These are phyloP conservation scores for Emericellopsis cladophorae DNA, from an alignment of 2,329 filamentous ascomycete species.

Conservation along the genomic window DNA sequence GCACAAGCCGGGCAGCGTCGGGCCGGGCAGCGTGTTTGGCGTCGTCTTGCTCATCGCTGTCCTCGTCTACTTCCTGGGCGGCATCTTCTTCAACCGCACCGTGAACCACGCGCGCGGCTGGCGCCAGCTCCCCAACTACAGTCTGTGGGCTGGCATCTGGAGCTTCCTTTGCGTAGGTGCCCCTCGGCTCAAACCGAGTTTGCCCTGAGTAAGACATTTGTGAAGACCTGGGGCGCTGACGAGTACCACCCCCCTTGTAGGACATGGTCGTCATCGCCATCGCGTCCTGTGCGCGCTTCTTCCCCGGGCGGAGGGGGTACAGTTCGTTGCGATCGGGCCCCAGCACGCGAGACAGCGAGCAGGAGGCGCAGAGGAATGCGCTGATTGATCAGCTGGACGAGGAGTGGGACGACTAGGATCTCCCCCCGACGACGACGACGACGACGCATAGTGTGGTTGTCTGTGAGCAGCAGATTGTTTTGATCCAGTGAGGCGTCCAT, in stretches of 20 bases:
- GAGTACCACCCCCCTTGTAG: slow-evolving; percentile 21
- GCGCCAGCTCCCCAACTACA: slow-evolving; percentile 91
- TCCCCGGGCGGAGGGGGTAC: slow-evolving; percentile 57
- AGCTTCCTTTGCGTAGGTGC: slow-evolving; percentile 59
- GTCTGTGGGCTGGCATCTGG: slow-evolving; percentile 79
- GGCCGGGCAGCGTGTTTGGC: slow-evolving; percentile 69
- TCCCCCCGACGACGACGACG: too few species aligned
- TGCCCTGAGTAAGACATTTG: slow-evolving; percentile 13
- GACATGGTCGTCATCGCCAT: slow-evolving; percentile 56
- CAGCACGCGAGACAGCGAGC: slow-evolving; percentile 28
- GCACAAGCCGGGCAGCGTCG: slow-evolving; percentile 58
- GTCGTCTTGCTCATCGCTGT: slow-evolving; percentile 71
- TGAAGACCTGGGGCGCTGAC: slow-evolving; percentile 6
- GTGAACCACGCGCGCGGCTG: slow-evolving; percentile 91
- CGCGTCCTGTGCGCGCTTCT: slow-evolving; percentile 54
- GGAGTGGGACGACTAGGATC: slow-evolving; percentile 72
- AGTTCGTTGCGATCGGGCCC: slow-evolving; percentile 44
- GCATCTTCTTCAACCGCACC: slow-evolving; percentile 89
- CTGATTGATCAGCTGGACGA: slow-evolving; percentile 94
- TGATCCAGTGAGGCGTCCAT: too few species aligned
- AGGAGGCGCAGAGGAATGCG: slow-evolving; percentile 75
- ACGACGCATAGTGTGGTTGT: too few species aligned
- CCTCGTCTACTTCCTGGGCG: slow-evolving; percentile 80
- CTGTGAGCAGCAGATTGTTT: too few species aligned
- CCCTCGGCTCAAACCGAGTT: slow-evolving; percentile 14